A percentile compares a stretch with the other conserved stretches of the same genome.
Evolutionary conservation across 306 rosid genomes (phyloP).

Genomic region (Prunus kanzakura): DNA sequence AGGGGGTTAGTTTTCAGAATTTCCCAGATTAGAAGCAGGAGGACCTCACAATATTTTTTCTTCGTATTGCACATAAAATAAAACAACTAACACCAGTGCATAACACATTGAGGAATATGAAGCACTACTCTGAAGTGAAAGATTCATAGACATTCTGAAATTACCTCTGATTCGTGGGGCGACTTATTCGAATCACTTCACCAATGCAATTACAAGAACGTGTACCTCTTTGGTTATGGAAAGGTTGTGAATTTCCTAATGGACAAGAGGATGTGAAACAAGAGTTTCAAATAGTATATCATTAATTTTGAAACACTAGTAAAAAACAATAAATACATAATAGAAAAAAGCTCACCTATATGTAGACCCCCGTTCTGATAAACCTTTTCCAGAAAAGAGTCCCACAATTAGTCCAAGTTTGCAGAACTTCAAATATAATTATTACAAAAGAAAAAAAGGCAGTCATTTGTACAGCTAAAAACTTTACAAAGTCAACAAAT

Average conservation of each 20-base stretch:
- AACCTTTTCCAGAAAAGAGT: slow-evolving; percentile 43
- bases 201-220: slow-evolving; percentile 61
- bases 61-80: not conserved
- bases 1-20: not conserved
- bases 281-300: slow-evolving; percentile 5
- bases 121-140: not conserved
- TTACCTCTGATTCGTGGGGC: slow-evolving; percentile 56
- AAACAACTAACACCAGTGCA: not conserved
- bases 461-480: not conserved
- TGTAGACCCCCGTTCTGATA: slow-evolving; percentile 56
- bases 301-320: slow-evolving; percentile 6
- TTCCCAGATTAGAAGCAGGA: not conserved
- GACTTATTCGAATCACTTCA: slow-evolving; percentile 63
- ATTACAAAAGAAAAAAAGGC: not conserved
- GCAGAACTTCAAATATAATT: slow-evolving; percentile 17
- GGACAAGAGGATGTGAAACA: not conserved
- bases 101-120: not conserved
- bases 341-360: slow-evolving; percentile 48
- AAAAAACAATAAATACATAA: slow-evolving; percentile 4
- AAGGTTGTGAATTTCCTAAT: slow-evolving; percentile 52
- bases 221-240: slow-evolving; percentile 25
- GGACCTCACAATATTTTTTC: not conserved
- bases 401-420: slow-evolving; percentile 43
- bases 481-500: not conserved
- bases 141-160: slow-evolving; percentile 6